phyloP scores from a whole-genome alignment of 179 eudicot species.

The Corrigiola litoralis region DNA sequence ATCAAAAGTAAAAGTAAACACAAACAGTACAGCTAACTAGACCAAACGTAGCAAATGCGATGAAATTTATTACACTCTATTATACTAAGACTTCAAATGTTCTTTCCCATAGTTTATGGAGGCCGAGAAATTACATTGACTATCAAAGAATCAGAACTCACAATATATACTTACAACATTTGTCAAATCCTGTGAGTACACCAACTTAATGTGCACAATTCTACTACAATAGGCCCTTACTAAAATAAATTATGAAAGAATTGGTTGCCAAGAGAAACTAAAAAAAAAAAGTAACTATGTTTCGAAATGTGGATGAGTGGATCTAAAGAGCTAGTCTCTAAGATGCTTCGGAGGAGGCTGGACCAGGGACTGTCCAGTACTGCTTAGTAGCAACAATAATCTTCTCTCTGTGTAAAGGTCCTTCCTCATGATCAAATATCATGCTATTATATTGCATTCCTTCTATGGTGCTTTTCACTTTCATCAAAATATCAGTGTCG shows the following conservation, averaged over 20 bases:
- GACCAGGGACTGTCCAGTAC: conserved; percentile 34
- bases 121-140: background rate
- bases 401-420: conserved; percentile 46
- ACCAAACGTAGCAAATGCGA: no score
- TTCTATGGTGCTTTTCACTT: conserved; percentile 33
- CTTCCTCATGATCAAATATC: conserved; percentile 56
- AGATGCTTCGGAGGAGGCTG: background rate
- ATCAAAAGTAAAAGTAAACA: no score
- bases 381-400: conserved; percentile 47
- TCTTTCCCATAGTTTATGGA: no score
- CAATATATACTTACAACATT: background rate
- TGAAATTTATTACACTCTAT: no score
- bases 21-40: no score
- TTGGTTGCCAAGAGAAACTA: background rate
- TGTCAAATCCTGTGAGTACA: background rate
- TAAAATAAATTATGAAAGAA: background rate
- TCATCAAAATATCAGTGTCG: conserved; percentile 31
- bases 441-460: conserved; percentile 49
- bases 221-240: background rate
- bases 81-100: no score
- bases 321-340: no score
- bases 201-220: background rate
- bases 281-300: background rate
- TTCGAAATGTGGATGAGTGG: background rate
- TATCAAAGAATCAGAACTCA: conserved; percentile 4